These are phyloP conservation scores for Marsdenia floribunda DNA, from an alignment of 257 asterid genomes.

Conservation along the genomic window DNA sequence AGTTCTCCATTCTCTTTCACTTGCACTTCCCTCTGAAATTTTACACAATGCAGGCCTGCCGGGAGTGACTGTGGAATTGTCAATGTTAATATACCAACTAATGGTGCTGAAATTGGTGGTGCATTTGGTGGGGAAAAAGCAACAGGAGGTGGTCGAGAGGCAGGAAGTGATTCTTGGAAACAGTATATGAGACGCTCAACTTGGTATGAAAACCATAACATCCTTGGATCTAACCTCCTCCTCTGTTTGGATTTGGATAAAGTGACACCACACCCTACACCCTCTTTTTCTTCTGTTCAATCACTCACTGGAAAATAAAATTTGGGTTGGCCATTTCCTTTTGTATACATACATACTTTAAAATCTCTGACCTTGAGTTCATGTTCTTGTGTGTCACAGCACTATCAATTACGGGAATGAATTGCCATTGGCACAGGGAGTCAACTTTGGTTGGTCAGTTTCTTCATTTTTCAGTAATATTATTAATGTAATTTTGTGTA, in stretches of 20 bases:
- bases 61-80: constrained; percentile 99
- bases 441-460: constrained; percentile 59
- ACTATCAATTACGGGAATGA: constrained; percentile 73
- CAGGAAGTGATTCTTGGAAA: constrained; percentile 99
- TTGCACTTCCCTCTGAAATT: constrained; percentile 3
- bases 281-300: neutral
- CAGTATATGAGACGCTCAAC: constrained; percentile 99
- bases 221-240: neutral
- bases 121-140: constrained; percentile 99
- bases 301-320: neutral
- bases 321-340: neutral
- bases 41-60: constrained; percentile 48
- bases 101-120: constrained; percentile 98
- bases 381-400: constrained; percentile 31
- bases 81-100: constrained; percentile 89
- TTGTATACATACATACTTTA: neutral
- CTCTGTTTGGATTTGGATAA: too few relatives aligned
- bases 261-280: neutral
- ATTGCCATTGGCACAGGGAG: constrained; percentile 84
- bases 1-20: neutral
- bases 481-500: neutral
- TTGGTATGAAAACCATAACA: constrained; percentile 43
- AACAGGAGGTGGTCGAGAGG: constrained; percentile 98
- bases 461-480: constrained; percentile 5
- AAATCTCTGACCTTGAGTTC: neutral